phyloP scores from a whole-genome alignment of 2,329 filamentous ascomycete species.

The Pseudopyrenochaeta lycopersici region DNA sequence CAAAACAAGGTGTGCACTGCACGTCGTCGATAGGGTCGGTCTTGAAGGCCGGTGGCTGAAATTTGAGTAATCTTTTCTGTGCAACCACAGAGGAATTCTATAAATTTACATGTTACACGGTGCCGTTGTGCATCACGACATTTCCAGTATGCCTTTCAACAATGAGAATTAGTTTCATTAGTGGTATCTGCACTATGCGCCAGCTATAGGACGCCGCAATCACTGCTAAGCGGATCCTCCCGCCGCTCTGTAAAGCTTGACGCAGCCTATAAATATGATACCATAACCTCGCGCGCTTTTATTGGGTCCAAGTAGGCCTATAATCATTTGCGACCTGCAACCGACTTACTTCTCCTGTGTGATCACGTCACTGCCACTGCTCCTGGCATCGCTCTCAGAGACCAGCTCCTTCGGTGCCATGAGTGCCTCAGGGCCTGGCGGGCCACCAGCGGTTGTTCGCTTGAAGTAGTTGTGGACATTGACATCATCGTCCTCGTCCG shows the following conservation, averaged over 20 bases:
- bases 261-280: not conserved
- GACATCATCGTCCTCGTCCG: slow-evolving; percentile 40
- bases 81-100: not conserved
- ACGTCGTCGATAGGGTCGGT: slow-evolving; percentile 2
- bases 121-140: too few relatives aligned
- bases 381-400: slow-evolving; percentile 7
- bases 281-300: not conserved
- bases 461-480: slow-evolving; percentile 48
- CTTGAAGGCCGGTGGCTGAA: not conserved
- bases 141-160: too few relatives aligned
- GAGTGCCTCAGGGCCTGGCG: slow-evolving; percentile 21
- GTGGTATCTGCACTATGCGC: not conserved
- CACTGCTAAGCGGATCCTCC: not conserved
- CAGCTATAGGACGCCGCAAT: not conserved
- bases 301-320: not conserved
- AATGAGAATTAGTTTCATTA: not conserved
- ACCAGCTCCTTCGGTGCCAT: slow-evolving; percentile 30
- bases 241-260: not conserved
- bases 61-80: not conserved
- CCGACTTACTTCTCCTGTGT: slow-evolving; percentile 11
- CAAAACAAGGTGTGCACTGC: slow-evolving; percentile 14
- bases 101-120: not conserved
- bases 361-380: slow-evolving; percentile 18
- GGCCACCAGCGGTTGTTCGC: slow-evolving; percentile 28
- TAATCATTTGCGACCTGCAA: not conserved